These are phyloP conservation scores for Saprolegnia diclina DNA, from an alignment of 352 stramenopile genomes.

Conservation along the genomic window DNA sequence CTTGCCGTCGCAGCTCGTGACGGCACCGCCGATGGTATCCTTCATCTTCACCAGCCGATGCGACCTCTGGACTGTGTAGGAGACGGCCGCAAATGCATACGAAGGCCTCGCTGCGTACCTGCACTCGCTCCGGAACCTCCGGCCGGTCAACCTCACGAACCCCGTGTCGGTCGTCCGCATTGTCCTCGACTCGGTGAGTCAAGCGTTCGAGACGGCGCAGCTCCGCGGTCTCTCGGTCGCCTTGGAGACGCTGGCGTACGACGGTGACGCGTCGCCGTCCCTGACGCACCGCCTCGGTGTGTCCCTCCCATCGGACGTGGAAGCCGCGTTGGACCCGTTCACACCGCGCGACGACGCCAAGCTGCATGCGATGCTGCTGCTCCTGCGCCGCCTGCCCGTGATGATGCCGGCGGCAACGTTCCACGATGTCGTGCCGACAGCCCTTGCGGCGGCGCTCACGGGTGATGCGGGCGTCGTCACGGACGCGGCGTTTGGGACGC, in stretches of 20 bases:
- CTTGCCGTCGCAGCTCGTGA: neutral
- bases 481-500: neutral
- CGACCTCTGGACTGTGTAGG: neutral
- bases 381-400: slow-evolving; percentile 39
- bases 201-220: slow-evolving; percentile 2
- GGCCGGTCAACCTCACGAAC: neutral
- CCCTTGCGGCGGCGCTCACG: neutral
- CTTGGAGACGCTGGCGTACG: neutral
- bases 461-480: neutral
- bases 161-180: neutral
- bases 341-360: slow-evolving; percentile 75
- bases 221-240: slow-evolving; percentile 7
- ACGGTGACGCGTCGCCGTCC: neutral
- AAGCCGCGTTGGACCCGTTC: slow-evolving; percentile 60
- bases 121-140: neutral
- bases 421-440: neutral
- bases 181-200: neutral
- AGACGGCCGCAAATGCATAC: neutral
- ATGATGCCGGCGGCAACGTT: neutral
- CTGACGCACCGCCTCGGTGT: neutral
- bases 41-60: neutral
- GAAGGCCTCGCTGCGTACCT: neutral
- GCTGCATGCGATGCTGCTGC: slow-evolving; percentile 58
- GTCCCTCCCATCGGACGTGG: slow-evolving; percentile 4
- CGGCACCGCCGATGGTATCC: neutral